A percentile compares a stretch with the other conserved stretches of the same genome.
These are phyloP conservation scores for Wickerhamiella vanderwaltii DNA, from an alignment of 805 yeast species.

Conservation along the genomic window DNA sequence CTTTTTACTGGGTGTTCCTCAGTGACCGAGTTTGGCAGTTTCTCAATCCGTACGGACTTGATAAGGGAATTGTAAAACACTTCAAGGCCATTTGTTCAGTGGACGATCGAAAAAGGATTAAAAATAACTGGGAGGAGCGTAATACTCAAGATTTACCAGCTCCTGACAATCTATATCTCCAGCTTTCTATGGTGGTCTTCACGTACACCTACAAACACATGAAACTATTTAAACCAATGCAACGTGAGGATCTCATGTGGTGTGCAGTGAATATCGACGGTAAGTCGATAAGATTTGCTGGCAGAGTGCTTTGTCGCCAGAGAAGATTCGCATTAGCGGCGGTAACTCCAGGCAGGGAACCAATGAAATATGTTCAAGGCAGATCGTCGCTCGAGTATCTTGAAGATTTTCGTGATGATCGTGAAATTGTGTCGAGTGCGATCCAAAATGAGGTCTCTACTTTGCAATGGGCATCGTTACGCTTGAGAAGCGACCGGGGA, in stretches of 20 bases:
- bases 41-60: slow-evolving; percentile 7
- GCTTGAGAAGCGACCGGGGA: not conserved
- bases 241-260: too few species aligned
- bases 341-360: too few species aligned
- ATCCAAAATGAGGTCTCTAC: not conserved
- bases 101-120: slow-evolving; percentile 6
- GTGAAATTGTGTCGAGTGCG: not conserved
- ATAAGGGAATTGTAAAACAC: not conserved
- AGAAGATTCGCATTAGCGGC: too few species aligned
- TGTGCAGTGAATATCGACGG: too few species aligned
- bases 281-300: too few species aligned
- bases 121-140: slow-evolving; percentile 3
- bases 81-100: not conserved
- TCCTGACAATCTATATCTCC: slow-evolving; percentile 9
- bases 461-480: not conserved
- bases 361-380: too few species aligned
- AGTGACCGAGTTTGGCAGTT: slow-evolving; percentile 4
- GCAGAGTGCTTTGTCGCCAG: too few species aligned
- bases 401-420: not conserved
- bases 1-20: not conserved
- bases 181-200: slow-evolving; percentile 5
- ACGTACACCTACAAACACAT: too few species aligned
- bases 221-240: too few species aligned
- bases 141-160: too few species aligned
- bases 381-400: too few species aligned